phyloP scores from a whole-genome alignment of 352 stramenopile species.

The Phytopythium vexans region DNA sequence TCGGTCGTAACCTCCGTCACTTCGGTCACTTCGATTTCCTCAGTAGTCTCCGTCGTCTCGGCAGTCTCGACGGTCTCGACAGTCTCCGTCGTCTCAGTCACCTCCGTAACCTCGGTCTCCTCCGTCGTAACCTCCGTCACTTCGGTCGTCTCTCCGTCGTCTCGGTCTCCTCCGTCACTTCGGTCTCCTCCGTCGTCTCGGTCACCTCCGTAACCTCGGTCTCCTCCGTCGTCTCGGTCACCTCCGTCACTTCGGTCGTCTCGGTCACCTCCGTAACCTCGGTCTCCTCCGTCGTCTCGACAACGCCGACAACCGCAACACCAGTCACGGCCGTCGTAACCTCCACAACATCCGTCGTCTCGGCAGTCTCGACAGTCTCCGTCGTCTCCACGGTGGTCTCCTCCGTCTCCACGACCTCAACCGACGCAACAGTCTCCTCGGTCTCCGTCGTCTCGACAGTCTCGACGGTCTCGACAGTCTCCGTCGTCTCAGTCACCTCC shows the following conservation, averaged over 20 bases:
- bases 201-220: conserved; percentile 9
- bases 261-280: conserved; percentile 4
- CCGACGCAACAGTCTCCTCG: no score
- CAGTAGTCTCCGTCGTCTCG: no score
- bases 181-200: conserved; percentile 4
- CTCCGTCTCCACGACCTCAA: conserved; percentile 5
- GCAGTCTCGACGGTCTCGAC: no score
- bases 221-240: conserved; percentile 13
- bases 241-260: conserved; percentile 4
- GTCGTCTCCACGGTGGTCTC: conserved; percentile 3
- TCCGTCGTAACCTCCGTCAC: no score
- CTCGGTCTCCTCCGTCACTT: conserved; percentile 10
- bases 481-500: no score
- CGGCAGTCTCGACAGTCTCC: not conserved
- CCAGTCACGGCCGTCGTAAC: no score
- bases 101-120: no score
- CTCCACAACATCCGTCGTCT: no score
- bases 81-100: no score
- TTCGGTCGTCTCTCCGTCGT: conserved; percentile 10
- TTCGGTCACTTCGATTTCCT: no score
- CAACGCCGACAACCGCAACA: conserved; percentile 7
- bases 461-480: not conserved
- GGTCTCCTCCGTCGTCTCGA: conserved; percentile 8
- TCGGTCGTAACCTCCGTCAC: no score
- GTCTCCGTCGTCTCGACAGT: not conserved